Base-by-base conservation (phyloP, 495 filamentous ascomycete genomes). In the Bathelium albidoporum region DNA sequence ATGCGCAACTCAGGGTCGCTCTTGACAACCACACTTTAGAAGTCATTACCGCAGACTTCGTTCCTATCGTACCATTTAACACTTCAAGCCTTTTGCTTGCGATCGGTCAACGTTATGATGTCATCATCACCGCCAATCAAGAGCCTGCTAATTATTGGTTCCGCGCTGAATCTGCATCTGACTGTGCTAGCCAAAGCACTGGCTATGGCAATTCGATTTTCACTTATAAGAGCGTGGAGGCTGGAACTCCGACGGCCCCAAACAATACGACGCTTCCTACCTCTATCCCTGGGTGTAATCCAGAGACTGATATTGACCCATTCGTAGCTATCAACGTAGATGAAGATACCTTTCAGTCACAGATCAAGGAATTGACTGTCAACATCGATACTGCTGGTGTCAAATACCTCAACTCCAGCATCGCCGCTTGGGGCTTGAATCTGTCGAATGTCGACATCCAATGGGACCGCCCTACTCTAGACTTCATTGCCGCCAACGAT, bases 71-170 rank as follows among this genome's bases (percentile, higher is more conserved):
- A 45, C 64, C 72, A 18, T 70, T 64, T 53, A 68, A 49, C 7
- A 66, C 66, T 5, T 44, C 65, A 32, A 60, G 65, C 45, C 24
- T 76, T 10, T 64, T 69, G 24, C 32, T 75, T 28, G 69, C 62
- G 34, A 73, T 75, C 22, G 72, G 73, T 65, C 72, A 76, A 62
- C 71, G 74, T 4, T 75, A 76, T 69, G 74, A 75, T 34, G 71
- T 76, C 11, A 66, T 76, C 58, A 70, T 76, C 60, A 68, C 61
- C 26, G 71, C 74, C 24, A 72, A 73, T 43, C 73, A 74, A 61
- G 59, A 69, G 7, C 61, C 68, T 34, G 72, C 65, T 24, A 72
- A 71, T 53, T 76, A 74, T 66, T 76, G 74, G 74, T 69, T 75
- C 62, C 69, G 74, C 12, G 70, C 72, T 29, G 65, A 65, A 10